phyloP scores from a whole-genome alignment of 2,329 filamentous ascomycete genomes.

The Sclerotinia nivalis region DNA sequence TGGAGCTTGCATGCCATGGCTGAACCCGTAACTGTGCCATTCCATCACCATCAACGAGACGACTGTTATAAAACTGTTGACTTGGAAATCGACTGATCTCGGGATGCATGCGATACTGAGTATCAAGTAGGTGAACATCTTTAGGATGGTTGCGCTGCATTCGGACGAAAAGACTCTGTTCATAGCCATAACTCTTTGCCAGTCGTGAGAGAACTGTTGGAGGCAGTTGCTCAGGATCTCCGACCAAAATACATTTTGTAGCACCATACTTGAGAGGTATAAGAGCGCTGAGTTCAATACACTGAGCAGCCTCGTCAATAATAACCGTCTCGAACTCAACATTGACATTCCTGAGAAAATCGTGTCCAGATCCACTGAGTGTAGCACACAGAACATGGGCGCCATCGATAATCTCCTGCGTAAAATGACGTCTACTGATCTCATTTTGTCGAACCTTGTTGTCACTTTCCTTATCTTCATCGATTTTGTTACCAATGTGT shows the following conservation, averaged over 20 bases:
- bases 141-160: constrained; percentile 93
- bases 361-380: constrained; percentile 91
- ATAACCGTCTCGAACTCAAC: constrained; percentile 99
- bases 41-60: constrained; percentile 77
- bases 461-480: constrained; percentile 82
- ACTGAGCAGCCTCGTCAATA: constrained; percentile 97
- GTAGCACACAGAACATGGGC: constrained; percentile 95
- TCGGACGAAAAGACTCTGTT: constrained; percentile 95
- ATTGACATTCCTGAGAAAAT: constrained; percentile 80
- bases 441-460: constrained; percentile 84
- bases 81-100: constrained; percentile 93
- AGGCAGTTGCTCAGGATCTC: constrained; percentile 95
- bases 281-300: constrained; percentile 92
- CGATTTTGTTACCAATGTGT: constrained; percentile 78
- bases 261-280: constrained; percentile 98
- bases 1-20: constrained; percentile 80
- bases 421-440: constrained; percentile 77
- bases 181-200: constrained; percentile 89
- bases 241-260: constrained; percentile 93
- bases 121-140: constrained; percentile 92
- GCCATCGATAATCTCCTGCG: constrained; percentile 87
- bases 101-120: constrained; percentile 98
- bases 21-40: constrained; percentile 76
- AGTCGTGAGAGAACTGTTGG: constrained; percentile 95
- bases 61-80: constrained; percentile 86